Base-by-base conservation (phyloP, 306 rosid species). In the Aeschynomene evenia region DNA sequence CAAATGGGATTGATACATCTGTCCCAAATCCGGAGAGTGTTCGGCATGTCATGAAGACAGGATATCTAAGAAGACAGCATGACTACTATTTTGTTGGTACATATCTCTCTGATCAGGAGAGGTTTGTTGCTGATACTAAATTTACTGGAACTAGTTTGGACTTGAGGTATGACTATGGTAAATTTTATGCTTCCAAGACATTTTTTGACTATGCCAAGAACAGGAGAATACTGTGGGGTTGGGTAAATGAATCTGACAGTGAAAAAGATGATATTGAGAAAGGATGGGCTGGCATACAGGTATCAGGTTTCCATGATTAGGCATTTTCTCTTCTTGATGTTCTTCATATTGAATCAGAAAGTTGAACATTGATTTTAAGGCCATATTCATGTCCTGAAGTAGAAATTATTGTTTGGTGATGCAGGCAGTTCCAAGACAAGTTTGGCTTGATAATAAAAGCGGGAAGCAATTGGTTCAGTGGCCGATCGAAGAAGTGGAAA, bases 241-340 rank as follows among this genome's bases (percentile, higher is more conserved):
- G 79, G 73, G 79, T 66, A 39, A 75, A 75, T 4, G 79, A 73
- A 53, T 77, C 81, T 11, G 83, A 72, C 40, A 63, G 77, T 52
- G 53, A 15, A 9, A 70, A 46, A 18, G 82, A 84, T 74, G 89
- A 75, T 49, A 63, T 71, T 43, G 37, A 31, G 21, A 84, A 82
- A 77, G 89, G 85, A 28, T 87, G 91, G 91, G 71, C 89, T 21
- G 91, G 89, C 16, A 52, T 87, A 33, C 89, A 81, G 84, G 87
- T 87, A 79, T 51, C 50, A 7, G 28, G 15, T 43, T 49, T 67
- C 51, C 28, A 65, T 18, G 1, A 10, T 16, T 16, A 46, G 11
- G 22, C 36, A n/a, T n/a, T 7, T 5, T 20, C 61, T 48, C 15
- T 13, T 20, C 29, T 18, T 18, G 29, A 4, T 19, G 26, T 49